These are phyloP conservation scores for Imleria badia DNA, from an alignment of 768 basidiomycete genomes.

Conservation along the genomic window DNA sequence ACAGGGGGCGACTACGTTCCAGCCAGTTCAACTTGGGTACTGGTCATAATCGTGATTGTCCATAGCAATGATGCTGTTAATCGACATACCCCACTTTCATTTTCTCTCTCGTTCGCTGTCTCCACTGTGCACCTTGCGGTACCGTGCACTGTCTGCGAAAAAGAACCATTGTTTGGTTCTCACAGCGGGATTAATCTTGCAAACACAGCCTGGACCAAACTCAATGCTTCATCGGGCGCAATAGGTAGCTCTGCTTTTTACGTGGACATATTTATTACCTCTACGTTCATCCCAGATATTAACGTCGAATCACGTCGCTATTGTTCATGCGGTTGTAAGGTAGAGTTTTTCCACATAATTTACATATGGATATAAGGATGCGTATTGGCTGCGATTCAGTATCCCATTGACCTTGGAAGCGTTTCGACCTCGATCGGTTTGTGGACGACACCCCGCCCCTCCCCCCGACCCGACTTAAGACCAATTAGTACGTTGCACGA, in stretches of 20 bases:
- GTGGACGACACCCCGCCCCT: not conserved
- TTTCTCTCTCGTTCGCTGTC: not conserved
- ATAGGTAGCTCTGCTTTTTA: conserved; percentile 21
- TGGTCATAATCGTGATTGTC: conserved; percentile 11
- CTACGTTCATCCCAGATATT: conserved; percentile 22
- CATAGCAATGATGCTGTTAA: conserved; percentile 1
- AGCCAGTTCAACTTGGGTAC: conserved; percentile 12
- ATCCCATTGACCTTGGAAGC: not conserved
- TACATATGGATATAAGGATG: conserved; percentile 4
- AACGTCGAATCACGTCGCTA: conserved; percentile 12
- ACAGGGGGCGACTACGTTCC: conserved; percentile 23
- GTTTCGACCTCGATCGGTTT: not conserved
- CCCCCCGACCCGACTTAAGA: not conserved
- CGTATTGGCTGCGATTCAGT: not conserved
- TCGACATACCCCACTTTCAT: not conserved
- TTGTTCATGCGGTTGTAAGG: conserved; percentile 17
- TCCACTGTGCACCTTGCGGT: conserved; percentile 1
- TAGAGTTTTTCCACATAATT: conserved; percentile 12
- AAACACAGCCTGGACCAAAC: not conserved
- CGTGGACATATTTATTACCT: conserved; percentile 30
- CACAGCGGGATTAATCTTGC: conserved; percentile 4
- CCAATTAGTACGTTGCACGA: conserved; percentile 1
- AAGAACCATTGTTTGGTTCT: conserved; percentile 3
- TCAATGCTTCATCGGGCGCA: conserved; percentile 1
- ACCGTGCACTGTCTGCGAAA: conserved; percentile 6